Evolutionary conservation across 2,329 filamentous ascomycete genomes (phyloP), one percentile per base, ranked within the genome.

Genomic region (Lasiodiplodia citricola): DNA sequence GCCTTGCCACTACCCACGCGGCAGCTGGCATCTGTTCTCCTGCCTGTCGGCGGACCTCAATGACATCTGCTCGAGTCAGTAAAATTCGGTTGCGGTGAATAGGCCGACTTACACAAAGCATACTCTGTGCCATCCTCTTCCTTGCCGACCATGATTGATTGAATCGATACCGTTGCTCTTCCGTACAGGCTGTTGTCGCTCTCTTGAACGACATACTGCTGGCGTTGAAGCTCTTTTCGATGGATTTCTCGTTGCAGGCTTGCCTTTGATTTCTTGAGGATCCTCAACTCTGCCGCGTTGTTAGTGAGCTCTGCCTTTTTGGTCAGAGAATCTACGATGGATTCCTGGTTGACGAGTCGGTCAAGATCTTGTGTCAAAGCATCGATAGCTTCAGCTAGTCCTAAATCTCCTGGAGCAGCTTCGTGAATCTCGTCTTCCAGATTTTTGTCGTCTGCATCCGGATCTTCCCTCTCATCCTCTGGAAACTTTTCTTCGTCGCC

Each of bases 11-110:
- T 16, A 91, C 89, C 96, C 96, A 99, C 3, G 92, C 92, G 0
- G 95, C 95, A n/a, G 95, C 93, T 3, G 94, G 92, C 92, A 98
- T 97, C 79, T 97, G 93, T 76, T 98, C 95, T 18, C 94, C 95
- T 2, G 94, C 94, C 75, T 94, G 91, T 69, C 95, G 87, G 73
- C 92, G 91, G 3, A 99, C 95, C 79, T 99, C 95, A 68, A 99
- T 88, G 38, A 97, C 90, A 79, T 97, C 85, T 87, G 47, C 68
- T 50, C 57, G 72, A 37, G 60, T 75, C 68, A 80, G 75, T 31
- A 16, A 25, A 6, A 35, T n/a, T 8, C 16, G 10, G 58, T 2
- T 4, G 28, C 18, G 25, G 35, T 31, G 2, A 10, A 23, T 4
- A 70, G 2, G n/a, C 50, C 47, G 23, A 79, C 85, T 79, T 82